Percentiles rank a stretch among this genome's conserved stretches.
These are phyloP conservation scores for Zygosaccharomyces sapae DNA, from an alignment of 1,139 yeast genomes.

Conservation along the genomic window DNA sequence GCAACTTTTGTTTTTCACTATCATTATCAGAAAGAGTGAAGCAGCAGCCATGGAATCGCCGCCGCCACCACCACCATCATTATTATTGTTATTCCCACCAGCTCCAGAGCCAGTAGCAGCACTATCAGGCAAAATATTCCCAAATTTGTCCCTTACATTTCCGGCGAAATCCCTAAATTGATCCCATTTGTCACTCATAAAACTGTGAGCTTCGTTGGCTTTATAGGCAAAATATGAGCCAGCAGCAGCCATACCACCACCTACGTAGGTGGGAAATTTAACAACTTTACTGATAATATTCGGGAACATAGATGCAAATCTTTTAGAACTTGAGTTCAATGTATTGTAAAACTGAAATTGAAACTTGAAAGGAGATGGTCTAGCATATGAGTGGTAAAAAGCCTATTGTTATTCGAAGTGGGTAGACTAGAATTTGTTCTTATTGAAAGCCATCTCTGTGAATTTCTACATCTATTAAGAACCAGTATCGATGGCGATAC, in stretches of 20 bases:
- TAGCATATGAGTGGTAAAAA: conserved; percentile 22
- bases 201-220: conserved; percentile 77
- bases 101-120: conserved; percentile 30
- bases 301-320: conserved; percentile 42
- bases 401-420: not conserved
- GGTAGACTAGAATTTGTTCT: not conserved
- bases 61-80: conserved; percentile 36
- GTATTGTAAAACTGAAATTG: conserved; percentile 16
- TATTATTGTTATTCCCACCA: conserved; percentile 30
- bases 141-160: conserved; percentile 32
- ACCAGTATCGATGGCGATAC: not conserved
- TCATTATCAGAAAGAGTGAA: conserved; percentile 34
- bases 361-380: conserved; percentile 20
- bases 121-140: conserved; percentile 31
- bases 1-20: conserved; percentile 29
- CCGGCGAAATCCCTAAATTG: conserved; percentile 55
- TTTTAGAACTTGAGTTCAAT: conserved; percentile 20
- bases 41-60: conserved; percentile 38
- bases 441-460: conserved; percentile 1
- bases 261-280: conserved; percentile 72
- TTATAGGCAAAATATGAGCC: conserved; percentile 90
- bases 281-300: conserved; percentile 54
- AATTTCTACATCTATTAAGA: not conserved
- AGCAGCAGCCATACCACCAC: conserved; percentile 91
- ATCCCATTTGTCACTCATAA: conserved; percentile 61